Evolutionary conservation across 768 basidiomycete species (phyloP).

Genomic region (Cystofilobasidium bisporidii): DNA sequence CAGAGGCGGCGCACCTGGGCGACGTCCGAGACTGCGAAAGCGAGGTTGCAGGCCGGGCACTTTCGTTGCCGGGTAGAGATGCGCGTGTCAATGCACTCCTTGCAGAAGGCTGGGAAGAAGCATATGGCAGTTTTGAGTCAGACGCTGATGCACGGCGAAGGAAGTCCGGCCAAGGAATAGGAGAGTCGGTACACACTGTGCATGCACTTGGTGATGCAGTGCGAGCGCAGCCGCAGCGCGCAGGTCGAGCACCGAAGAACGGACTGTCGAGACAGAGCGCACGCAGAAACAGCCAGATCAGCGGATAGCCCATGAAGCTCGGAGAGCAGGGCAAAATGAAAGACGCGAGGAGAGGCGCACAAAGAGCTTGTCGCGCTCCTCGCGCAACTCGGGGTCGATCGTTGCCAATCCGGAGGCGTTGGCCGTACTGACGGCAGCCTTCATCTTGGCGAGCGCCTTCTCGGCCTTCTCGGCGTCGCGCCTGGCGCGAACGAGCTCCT

Average conservation of each 20-base stretch:
- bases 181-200: conserved; percentile 66
- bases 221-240: conserved; percentile 61
- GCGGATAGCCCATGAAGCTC: too few species aligned
- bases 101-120: conserved; percentile 53
- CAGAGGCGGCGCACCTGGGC: conserved; percentile 45
- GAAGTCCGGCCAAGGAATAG: not conserved
- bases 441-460: conserved; percentile 36
- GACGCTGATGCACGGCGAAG: conserved; percentile 40
- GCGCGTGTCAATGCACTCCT: conserved; percentile 66
- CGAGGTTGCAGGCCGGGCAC: conserved; percentile 76
- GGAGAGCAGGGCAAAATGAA: not conserved
- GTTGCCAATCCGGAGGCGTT: conserved; percentile 26
- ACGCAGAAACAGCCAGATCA: not conserved
- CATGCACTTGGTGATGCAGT: conserved; percentile 78
- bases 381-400: conserved; percentile 30
- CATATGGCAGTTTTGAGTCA: conserved; percentile 35
- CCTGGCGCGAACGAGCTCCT: conserved; percentile 35
- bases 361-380: conserved; percentile 35
- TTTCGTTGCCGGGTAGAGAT: conserved; percentile 82
- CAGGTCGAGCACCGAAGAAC: conserved; percentile 86
- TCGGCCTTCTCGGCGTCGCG: conserved; percentile 37
- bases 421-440: conserved; percentile 27
- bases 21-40: conserved; percentile 79
- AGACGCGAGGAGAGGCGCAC: conserved; percentile 31
- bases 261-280: conserved; percentile 45